Conservation (phyloP, 495 filamentous ascomycete species). For the Terfezia boudieri region DNA sequence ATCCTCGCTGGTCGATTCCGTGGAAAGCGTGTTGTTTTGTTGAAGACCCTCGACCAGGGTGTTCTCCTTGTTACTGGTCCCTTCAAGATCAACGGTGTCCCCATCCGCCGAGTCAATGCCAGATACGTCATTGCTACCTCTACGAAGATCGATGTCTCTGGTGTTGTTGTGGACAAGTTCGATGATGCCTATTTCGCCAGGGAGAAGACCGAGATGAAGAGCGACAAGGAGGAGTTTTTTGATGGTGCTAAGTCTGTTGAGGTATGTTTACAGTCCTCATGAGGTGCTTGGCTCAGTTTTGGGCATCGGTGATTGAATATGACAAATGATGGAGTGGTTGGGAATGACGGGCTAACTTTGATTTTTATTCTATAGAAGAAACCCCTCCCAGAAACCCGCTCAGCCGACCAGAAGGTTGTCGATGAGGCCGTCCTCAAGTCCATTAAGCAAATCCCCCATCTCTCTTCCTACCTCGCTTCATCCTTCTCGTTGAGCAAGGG, state of each 20-base stretch:
- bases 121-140: slow-evolving; percentile 98
- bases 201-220: slow-evolving; percentile 80
- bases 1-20: slow-evolving; percentile 99
- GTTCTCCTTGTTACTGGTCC: slow-evolving; percentile 96
- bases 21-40: slow-evolving; percentile 96
- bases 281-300: slow-evolving; percentile 16
- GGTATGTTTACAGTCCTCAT: slow-evolving; percentile 28
- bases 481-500: slow-evolving; percentile 93
- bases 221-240: slow-evolving; percentile 92
- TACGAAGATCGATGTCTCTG: slow-evolving; percentile 62
- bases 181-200: slow-evolving; percentile 86
- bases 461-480: slow-evolving; percentile 71
- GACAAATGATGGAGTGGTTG: background rate
- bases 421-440: slow-evolving; percentile 76
- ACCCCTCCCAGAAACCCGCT: slow-evolving; percentile 65
- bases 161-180: slow-evolving; percentile 58
- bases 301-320: background rate
- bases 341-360: background rate
- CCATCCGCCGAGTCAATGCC: slow-evolving; percentile 89
- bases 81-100: slow-evolving; percentile 99
- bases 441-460: slow-evolving; percentile 88
- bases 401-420: slow-evolving; percentile 88
- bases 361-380: slow-evolving; percentile 53
- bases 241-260: slow-evolving; percentile 90
- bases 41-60: slow-evolving; percentile 89